Evolutionary conservation across 495 filamentous ascomycete species (phyloP).

Genomic region (Podospora conica): DNA sequence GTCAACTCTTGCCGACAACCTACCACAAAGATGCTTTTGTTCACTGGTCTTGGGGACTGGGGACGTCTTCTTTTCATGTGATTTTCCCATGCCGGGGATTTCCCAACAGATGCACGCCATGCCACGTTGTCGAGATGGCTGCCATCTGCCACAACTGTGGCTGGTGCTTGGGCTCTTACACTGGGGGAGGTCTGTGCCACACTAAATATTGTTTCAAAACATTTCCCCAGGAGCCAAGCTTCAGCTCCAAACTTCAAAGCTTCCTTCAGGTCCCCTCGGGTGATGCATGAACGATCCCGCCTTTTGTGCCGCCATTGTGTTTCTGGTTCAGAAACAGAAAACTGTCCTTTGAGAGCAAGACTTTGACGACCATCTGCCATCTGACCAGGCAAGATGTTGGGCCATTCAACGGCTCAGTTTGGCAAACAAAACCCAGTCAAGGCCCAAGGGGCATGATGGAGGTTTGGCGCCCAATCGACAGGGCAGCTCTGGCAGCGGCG

Average conservation of each 20-base stretch:
- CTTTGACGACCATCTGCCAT: not conserved
- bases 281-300: not conserved
- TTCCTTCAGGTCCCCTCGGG: not conserved
- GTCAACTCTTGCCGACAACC: not conserved
- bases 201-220: not conserved
- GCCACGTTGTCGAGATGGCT: not conserved
- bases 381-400: not conserved
- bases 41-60: not conserved
- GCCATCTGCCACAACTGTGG: not conserved
- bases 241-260: not conserved
- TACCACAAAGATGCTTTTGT: not conserved
- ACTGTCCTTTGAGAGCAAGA: not conserved
- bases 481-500: too few species aligned
- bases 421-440: not conserved
- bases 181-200: not conserved
- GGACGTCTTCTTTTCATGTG: too few species aligned
- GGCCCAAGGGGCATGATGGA: not conserved
- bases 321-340: not conserved
- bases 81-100: not conserved
- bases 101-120: too few species aligned
- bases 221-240: too few species aligned
- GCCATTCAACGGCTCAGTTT: not conserved
- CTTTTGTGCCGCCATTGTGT: not conserved
- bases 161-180: not conserved
- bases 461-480: not conserved